These are phyloP conservation scores for Sporothrix brunneoviolacea DNA, from an alignment of 2,329 filamentous ascomycete genomes.

Conservation along the genomic window DNA sequence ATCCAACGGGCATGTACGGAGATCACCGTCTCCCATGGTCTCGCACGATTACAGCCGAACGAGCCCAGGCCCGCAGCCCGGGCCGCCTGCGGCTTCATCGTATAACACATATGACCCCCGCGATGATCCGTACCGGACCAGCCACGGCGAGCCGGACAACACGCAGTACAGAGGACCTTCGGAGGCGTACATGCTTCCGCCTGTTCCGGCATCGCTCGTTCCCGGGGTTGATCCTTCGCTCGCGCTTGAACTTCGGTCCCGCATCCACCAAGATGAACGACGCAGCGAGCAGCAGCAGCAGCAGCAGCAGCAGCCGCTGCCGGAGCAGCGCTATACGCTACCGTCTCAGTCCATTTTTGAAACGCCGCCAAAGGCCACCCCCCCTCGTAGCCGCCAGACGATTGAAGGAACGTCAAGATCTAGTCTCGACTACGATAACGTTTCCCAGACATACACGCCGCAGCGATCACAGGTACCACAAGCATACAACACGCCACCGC, in stretches of 20 bases:
- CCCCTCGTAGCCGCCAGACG: conserved; percentile 36
- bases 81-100: background rate
- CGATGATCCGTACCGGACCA: conserved; percentile 26
- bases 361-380: conserved; percentile 26
- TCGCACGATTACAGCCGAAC: background rate
- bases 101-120: conserved; percentile 24
- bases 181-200: conserved; percentile 36
- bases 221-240: conserved; percentile 53
- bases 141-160: conserved; percentile 32
- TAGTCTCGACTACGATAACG: conserved; percentile 23
- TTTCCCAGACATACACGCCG: conserved; percentile 25
- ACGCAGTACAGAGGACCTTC: conserved; percentile 24
- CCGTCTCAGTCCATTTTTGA: conserved; percentile 16
- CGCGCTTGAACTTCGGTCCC: conserved; percentile 50
- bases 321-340: conserved; percentile 34
- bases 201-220: conserved; percentile 51
- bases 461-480: conserved; percentile 32
- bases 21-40: conserved; percentile 13
- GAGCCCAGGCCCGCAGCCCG: conserved; percentile 7
- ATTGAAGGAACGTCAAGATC: conserved; percentile 23
- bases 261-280: conserved; percentile 49
- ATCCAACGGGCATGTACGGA: background rate
- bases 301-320: conserved; percentile 27
- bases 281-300: conserved; percentile 27
- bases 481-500: conserved; percentile 14